phyloP scores from a whole-genome alignment of 371 early-diverging fungal species.

The Phascolomyces articulosus region DNA sequence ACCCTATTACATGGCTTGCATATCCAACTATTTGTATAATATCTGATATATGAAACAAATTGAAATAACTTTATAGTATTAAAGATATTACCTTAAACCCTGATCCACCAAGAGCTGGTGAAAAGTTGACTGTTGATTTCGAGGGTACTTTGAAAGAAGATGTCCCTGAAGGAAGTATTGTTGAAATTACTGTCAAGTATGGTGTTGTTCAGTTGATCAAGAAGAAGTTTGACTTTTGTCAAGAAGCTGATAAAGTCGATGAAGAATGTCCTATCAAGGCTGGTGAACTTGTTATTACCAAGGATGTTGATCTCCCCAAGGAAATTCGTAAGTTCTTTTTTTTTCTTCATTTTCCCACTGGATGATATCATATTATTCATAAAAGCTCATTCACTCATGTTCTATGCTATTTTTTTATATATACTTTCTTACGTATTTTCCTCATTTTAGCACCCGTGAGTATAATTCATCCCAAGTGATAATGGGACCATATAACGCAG shows the following conservation, averaged over 20 bases:
- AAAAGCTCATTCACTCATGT: no score
- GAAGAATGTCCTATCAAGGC: conserved; percentile 58
- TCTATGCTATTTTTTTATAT: not conserved
- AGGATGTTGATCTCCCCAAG: conserved; percentile 58
- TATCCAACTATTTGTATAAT: not conserved
- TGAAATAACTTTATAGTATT: conserved; percentile 26
- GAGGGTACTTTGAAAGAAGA: conserved; percentile 44
- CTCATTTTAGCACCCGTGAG: conserved; percentile 19
- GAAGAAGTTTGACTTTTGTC: conserved; percentile 56
- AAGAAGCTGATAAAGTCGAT: conserved; percentile 49
- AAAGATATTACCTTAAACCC: conserved; percentile 51
- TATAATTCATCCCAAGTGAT: not conserved
- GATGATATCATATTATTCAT: not conserved
- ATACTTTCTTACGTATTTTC: not conserved
- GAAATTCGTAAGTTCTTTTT: conserved; percentile 45
- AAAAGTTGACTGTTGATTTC: conserved; percentile 52
- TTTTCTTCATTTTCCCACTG: not conserved
- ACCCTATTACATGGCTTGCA: no score
- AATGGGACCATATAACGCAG: not conserved
- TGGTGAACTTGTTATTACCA: conserved; percentile 47
- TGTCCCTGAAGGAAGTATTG: conserved; percentile 56
- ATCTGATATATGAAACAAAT: not conserved
- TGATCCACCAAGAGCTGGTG: conserved; percentile 55
- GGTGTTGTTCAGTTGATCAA: conserved; percentile 41
- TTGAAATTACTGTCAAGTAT: conserved; percentile 53